These are phyloP conservation scores for Arctium lappa DNA, from an alignment of 129 eudicot species.

Conservation along the genomic window DNA sequence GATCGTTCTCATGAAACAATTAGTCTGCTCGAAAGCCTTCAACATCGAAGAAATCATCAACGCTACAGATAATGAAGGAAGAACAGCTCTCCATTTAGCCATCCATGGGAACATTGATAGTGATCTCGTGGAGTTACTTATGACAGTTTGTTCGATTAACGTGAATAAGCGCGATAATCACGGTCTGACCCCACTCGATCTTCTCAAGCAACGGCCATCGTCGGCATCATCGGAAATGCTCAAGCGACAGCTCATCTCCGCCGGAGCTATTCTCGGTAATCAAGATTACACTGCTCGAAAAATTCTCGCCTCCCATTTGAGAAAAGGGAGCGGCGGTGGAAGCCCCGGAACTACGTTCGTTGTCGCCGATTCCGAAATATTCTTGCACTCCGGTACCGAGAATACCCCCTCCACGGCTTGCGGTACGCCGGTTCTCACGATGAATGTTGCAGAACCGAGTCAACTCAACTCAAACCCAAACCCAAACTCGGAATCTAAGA, in stretches of 20 bases:
- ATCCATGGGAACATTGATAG: constrained; percentile 65
- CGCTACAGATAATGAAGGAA: constrained; percentile 49
- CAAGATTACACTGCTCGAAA: constrained; percentile 60
- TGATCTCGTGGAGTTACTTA: constrained; percentile 65
- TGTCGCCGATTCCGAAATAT: constrained; percentile 67
- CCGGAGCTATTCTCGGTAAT: constrained; percentile 68
- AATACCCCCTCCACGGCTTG: constrained; percentile 14
- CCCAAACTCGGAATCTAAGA: constrained; percentile 9
- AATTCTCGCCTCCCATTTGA: constrained; percentile 68
- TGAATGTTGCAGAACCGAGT: constrained; percentile 6
- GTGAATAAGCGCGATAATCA: constrained; percentile 60
- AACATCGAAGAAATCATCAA: constrained; percentile 63
- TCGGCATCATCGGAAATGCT: constrained; percentile 77
- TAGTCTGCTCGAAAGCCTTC: constrained; percentile 40
- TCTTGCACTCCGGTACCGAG: constrained; percentile 59
- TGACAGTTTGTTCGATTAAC: constrained; percentile 53
- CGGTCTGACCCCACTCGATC: constrained; percentile 73
- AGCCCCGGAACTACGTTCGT: constrained; percentile 85
- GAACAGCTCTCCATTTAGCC: constrained; percentile 90
- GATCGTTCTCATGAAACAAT: constrained; percentile 68
- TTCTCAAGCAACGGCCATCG: constrained; percentile 58
- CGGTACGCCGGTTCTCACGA: constrained; percentile 5
- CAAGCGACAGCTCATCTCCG: constrained; percentile 60
- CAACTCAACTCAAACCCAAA: constrained; percentile 6
- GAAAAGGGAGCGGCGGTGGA: constrained; percentile 53